Percentiles rank a stretch among this genome's conserved stretches.
Evolutionary conservation across 345 rosid genomes (phyloP).

Genomic region (Pelargonium nanum): DNA sequence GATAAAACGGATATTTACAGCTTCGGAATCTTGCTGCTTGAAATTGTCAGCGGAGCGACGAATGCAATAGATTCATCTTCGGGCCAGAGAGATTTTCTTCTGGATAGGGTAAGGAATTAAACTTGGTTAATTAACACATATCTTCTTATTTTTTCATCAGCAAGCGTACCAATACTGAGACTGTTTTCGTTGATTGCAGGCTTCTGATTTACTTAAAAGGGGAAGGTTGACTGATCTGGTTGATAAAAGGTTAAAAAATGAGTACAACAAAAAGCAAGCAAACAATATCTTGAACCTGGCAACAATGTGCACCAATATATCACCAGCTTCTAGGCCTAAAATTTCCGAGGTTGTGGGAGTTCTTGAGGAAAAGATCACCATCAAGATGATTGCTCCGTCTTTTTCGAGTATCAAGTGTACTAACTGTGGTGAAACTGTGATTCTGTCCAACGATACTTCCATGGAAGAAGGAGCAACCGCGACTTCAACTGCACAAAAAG

Average conservation of each 20-base stretch:
- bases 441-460: background rate
- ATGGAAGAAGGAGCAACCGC: background rate
- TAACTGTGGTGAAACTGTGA: background rate
- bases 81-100: background rate
- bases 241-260: background rate
- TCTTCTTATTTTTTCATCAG: no score
- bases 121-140: no score
- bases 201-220: background rate
- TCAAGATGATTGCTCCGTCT: background rate
- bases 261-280: background rate
- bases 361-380: background rate
- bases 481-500: no score
- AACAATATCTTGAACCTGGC: background rate
- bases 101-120: background rate
- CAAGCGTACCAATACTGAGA: no score
- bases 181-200: background rate
- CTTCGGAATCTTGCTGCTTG: background rate
- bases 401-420: background rate
- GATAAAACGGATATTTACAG: background rate
- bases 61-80: background rate
- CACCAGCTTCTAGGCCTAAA: background rate
- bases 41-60: background rate
- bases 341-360: background rate
- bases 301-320: background rate
- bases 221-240: background rate